A percentile compares a stretch with the other conserved stretches of the same genome.
Conservation (phyloP, 2,329 filamentous ascomycete species). For the Paecilomyces sp. region DNA sequence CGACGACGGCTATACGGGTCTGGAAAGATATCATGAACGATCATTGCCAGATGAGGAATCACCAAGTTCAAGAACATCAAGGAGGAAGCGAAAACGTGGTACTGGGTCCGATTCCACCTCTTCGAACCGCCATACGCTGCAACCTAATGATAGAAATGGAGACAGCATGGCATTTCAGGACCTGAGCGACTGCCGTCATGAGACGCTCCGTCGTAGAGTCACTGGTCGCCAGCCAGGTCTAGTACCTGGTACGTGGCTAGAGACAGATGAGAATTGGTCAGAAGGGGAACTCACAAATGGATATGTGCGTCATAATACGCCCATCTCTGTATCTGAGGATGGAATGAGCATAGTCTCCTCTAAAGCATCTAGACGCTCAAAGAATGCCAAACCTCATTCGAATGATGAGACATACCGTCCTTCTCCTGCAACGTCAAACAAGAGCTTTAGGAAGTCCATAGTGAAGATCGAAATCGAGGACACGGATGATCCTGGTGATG, state of each 20-base stretch:
- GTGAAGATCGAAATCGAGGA: slow-evolving; percentile 9
- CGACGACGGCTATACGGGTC: not conserved
- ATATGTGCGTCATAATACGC: not conserved
- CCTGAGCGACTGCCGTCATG: not conserved
- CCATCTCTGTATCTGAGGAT: not conserved
- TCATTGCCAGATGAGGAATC: not conserved
- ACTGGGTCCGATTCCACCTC: not conserved
- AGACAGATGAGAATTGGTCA: not conserved
- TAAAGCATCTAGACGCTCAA: not conserved
- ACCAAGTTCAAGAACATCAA: not conserved
- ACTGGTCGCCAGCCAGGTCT: not conserved
- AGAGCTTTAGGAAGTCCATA: slow-evolving; percentile 4
- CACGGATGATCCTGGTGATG: slow-evolving; percentile 6
- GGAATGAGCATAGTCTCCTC: not conserved
- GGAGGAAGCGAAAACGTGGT: not conserved
- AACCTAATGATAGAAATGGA: not conserved
- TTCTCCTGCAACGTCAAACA: slow-evolving; percentile 6
- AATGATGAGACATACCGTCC: slow-evolving; percentile 3
- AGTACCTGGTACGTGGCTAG: not conserved
- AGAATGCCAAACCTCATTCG: not conserved
- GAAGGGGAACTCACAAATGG: not conserved
- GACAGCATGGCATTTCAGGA: not conserved
- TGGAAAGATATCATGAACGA: not conserved
- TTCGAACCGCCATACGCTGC: not conserved
- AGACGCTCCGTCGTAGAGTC: not conserved